Conservation (phyloP, 1,284 basidiomycete genomes). For the Leccinum solheimii region DNA sequence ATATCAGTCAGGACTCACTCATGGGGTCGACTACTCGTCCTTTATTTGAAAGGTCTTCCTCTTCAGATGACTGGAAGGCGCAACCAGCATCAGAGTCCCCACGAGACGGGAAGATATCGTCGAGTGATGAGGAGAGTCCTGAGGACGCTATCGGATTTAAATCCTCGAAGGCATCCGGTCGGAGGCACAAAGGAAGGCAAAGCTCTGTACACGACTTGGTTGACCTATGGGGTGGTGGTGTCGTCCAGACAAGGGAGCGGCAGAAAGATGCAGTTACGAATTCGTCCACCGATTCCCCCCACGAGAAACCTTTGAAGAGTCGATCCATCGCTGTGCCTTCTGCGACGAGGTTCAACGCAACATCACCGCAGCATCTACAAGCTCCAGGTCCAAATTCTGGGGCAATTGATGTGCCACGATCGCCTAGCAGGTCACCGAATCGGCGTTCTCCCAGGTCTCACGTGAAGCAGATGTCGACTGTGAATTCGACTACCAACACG, state of each 20-base stretch:
- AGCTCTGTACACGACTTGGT: conserved; percentile 79
- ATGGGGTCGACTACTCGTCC: conserved; percentile 10
- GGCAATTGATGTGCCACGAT: conserved; percentile 24
- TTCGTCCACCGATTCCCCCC: conserved; percentile 19
- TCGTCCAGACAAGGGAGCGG: conserved; percentile 41
- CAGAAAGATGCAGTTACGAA: conserved; percentile 31
- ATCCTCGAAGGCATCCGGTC: conserved; percentile 24
- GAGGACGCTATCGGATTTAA: conserved; percentile 50
- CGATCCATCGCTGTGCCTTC: conserved; percentile 19
- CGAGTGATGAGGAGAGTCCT: conserved; percentile 59
- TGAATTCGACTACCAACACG: conserved; percentile 26
- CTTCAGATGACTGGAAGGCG: conserved; percentile 23
- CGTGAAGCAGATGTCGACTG: conserved; percentile 27
- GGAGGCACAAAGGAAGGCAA: conserved; percentile 51
- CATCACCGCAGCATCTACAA: conserved; percentile 36
- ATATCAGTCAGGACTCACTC: conserved; percentile 12
- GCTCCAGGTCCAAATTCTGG: conserved; percentile 15
- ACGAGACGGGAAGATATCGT: conserved; percentile 38
- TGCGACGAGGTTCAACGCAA: conserved; percentile 23
- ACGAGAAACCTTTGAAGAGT: conserved; percentile 23
- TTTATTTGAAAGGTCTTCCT: conserved; percentile 15
- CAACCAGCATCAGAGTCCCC: conserved; percentile 14
- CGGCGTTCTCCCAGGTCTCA: conserved; percentile 30
- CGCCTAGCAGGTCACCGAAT: conserved; percentile 34
- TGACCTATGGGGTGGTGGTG: conserved; percentile 67